Base-by-base conservation (phyloP, 208 protist genomes). In the Tetramitus jugosus region DNA sequence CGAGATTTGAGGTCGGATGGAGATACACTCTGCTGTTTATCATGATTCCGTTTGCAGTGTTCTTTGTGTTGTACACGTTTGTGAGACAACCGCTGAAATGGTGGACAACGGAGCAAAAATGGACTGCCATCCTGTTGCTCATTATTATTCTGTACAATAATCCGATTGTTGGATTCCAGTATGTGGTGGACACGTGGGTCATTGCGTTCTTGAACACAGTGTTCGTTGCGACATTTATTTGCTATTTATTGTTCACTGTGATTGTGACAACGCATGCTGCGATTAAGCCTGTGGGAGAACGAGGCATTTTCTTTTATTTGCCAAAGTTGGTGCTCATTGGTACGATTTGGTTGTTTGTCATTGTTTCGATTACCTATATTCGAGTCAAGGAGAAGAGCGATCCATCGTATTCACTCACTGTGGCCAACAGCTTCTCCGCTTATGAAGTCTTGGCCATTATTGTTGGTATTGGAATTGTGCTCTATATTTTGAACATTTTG, bases 91-190 rank as follows among this genome's bases (percentile, higher is more conserved):
- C 35, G 0, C 17, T 65, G 20, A 10, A 35, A 14, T 35, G 40
- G 10, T 65, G 60, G 60, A 17, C 60, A 35, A 65, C 60, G 35
- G 60, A 65, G 40, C 60, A 65, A 37, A 65, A 65, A 40, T 65
- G 26, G 26, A 39, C 40, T 39, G 26, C 26, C 13, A 13, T 65
- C 0, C 20, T 65, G 23, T 29, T 65, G 3, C 14, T 33, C 23
- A 40, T 65, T 1, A 17, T 39, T 14, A 23, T 37, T 40, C 31
- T 65, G 20, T 65, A 39, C 31, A 65, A 65, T 65, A 65, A 65
- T 40, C 60, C 60, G 20, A 65, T 65, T 39, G 35, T 65, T 65
- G 26, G 10, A 6, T 65, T 65, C 10, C 17, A 35, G 20, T 65
- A 40, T 33, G 31, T 29, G 13, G 26, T 8, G 40, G 31, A 29